phyloP scores from a whole-genome alignment of 1,139 yeast species.

The Magnusiomyces clavatus region DNA sequence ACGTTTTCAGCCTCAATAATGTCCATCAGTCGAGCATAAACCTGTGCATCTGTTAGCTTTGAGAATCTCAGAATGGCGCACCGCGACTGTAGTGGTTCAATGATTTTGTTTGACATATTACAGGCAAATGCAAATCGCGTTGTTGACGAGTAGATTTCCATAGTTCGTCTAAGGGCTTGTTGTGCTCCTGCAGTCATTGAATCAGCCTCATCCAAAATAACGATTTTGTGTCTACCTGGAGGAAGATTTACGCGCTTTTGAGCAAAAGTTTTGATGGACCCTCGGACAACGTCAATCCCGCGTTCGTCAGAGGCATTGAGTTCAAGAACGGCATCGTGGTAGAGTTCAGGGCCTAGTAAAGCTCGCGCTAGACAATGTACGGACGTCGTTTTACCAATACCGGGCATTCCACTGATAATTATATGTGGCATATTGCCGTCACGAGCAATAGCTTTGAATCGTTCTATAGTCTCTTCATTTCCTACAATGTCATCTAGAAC shows the following conservation, averaged over 20 bases:
- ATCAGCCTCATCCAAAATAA: constrained; percentile 91
- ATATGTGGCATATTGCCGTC: constrained; percentile 98
- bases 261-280: constrained; percentile 89
- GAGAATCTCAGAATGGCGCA: constrained; percentile 90
- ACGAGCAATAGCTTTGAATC: constrained; percentile 73
- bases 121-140: constrained; percentile 98
- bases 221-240: constrained; percentile 74
- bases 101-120: constrained; percentile 86
- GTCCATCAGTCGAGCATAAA: constrained; percentile 66
- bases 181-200: constrained; percentile 99
- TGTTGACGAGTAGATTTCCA: constrained; percentile 91
- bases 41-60: constrained; percentile 76
- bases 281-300: constrained; percentile 91
- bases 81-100: constrained; percentile 93
- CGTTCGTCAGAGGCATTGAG: constrained; percentile 94
- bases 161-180: constrained; percentile 91
- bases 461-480: constrained; percentile 79
- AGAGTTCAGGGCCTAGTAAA: constrained; percentile 57
- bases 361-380: constrained; percentile 85
- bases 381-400: constrained; percentile 95
- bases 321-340: constrained; percentile 80
- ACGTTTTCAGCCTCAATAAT: constrained; percentile 65
- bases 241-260: constrained; percentile 78
- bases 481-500: constrained; percentile 82
- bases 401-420: constrained; percentile 91